Base-by-base conservation (phyloP, 176 grass and related monocot species). In the Oryza glaberrima region DNA sequence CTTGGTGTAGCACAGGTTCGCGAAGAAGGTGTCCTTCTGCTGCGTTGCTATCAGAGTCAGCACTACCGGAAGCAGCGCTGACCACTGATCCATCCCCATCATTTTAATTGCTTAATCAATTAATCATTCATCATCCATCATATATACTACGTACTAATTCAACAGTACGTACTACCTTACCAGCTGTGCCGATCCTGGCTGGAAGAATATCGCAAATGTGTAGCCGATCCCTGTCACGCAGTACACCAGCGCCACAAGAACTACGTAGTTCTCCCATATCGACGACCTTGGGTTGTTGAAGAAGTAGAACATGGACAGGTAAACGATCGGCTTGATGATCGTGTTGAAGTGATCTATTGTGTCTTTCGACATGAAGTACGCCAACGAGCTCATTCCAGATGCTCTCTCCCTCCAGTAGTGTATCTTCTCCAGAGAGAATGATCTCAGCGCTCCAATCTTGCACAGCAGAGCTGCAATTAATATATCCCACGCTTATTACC, bases 221-320 rank as follows among this genome's bases (percentile, higher is more conserved):
- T 97, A 97, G 20, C 84, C 94, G 13, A 97, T 97, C 32, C 91
- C 94, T 4, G 94, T 94, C 32, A 97, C 94, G 15, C 94, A 97
- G 69, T 97, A 97, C 28, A 97, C 91, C 7, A 97, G 85, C 9
- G 89, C 94, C 0, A 97, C 70, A 20, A 97, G 86, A 63, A 97
- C 84, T 0, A 97, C 16, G 13, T 97, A 97, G 81, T 97, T 97
- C 14, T 90, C 91, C 66, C 86, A 85, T 61, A 97, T 92, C 12
- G 94, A 94, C 28, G 94, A 97, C n/a, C 94, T 84, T 1, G 94
- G 94, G 13, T 97, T 94, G 84, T 97, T 97, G 76, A 97, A 97
- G 87, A 97, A 97, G 85, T 97, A 97, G 83, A 97, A 97, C 91
- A 97, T 97, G 64, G 91, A 97, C 9, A 97, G 89, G 86, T 97